These are phyloP conservation scores for Kwoniella shandongensis DNA, from an alignment of 768 basidiomycete genomes.

Conservation along the genomic window DNA sequence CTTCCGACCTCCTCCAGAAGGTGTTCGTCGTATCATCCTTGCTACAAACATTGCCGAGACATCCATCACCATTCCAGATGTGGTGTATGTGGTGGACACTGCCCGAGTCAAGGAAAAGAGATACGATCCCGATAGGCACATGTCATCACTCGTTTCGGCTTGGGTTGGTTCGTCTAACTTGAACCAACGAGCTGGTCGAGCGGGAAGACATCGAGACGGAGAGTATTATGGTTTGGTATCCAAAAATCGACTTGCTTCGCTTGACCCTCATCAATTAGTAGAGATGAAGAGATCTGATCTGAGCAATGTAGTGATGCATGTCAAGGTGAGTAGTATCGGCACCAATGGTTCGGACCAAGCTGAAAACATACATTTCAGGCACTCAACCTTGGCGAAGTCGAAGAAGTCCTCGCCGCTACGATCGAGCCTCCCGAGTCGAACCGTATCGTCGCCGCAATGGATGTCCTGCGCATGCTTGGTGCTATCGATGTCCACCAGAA, in stretches of 20 bases:
- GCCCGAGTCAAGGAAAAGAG: constrained; percentile 83
- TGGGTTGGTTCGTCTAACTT: constrained; percentile 90
- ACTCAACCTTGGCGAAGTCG: constrained; percentile 79
- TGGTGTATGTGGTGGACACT: constrained; percentile 89
- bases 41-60: constrained; percentile 96
- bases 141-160: constrained; percentile 82
- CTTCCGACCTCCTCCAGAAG: constrained; percentile 74
- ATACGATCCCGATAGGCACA: constrained; percentile 83
- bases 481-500: constrained; percentile 73
- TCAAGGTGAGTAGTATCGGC: constrained; percentile 60
- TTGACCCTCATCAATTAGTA: constrained; percentile 80
- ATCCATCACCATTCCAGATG: constrained; percentile 90
- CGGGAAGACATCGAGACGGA: constrained; percentile 84
- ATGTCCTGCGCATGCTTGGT: constrained; percentile 76
- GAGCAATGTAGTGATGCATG: constrained; percentile 91
- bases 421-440: constrained; percentile 84
- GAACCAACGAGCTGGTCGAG: constrained; percentile 87
- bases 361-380: constrained; percentile 54
- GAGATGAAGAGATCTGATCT: constrained; percentile 92
- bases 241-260: constrained; percentile 60
- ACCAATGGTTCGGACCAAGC: neutral
- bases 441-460: constrained; percentile 76
- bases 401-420: constrained; percentile 76
- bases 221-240: constrained; percentile 86
- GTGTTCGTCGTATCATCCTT: constrained; percentile 82